These are phyloP conservation scores for Leishmania tarentolae DNA, from an alignment of 208 protist species.

Conservation along the genomic window DNA sequence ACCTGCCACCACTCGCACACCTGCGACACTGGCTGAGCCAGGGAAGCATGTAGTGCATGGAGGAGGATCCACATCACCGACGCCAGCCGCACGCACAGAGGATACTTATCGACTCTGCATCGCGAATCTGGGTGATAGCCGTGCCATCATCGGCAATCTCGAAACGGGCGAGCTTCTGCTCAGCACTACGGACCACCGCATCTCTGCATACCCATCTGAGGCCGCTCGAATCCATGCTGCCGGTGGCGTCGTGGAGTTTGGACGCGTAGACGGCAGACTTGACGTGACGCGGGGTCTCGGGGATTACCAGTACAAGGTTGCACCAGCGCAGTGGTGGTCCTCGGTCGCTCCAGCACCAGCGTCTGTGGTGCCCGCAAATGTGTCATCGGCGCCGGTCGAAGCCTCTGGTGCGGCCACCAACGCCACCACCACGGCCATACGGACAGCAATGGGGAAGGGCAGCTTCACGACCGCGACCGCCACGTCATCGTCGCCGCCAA, in stretches of 20 bases:
- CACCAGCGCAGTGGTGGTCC: conserved; percentile 51
- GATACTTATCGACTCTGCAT: conserved; percentile 46
- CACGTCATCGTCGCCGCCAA: background rate
- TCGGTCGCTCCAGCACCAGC: background rate
- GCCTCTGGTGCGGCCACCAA: background rate
- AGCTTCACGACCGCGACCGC: background rate
- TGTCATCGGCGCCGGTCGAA: background rate
- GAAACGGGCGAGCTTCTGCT: conserved; percentile 40
- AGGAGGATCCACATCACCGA: background rate
- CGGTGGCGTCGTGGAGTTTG: conserved; percentile 56
- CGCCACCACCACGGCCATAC: background rate
- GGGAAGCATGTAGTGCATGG: background rate
- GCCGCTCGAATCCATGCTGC: conserved; percentile 28
- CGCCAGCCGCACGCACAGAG: background rate
- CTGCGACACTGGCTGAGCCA: background rate
- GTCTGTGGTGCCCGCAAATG: background rate
- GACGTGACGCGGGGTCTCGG: conserved; percentile 77
- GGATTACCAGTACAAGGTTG: conserved; percentile 57
- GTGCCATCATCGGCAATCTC: conserved; percentile 57
- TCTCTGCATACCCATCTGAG: conserved; percentile 42
- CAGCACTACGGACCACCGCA: conserved; percentile 63
- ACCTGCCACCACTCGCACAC: background rate
- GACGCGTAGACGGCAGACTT: conserved; percentile 59
- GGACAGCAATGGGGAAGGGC: background rate
- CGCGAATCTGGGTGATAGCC: conserved; percentile 78